phyloP scores from a whole-genome alignment of 2,329 filamentous ascomycete genomes.

The Microascus cirrosus region DNA sequence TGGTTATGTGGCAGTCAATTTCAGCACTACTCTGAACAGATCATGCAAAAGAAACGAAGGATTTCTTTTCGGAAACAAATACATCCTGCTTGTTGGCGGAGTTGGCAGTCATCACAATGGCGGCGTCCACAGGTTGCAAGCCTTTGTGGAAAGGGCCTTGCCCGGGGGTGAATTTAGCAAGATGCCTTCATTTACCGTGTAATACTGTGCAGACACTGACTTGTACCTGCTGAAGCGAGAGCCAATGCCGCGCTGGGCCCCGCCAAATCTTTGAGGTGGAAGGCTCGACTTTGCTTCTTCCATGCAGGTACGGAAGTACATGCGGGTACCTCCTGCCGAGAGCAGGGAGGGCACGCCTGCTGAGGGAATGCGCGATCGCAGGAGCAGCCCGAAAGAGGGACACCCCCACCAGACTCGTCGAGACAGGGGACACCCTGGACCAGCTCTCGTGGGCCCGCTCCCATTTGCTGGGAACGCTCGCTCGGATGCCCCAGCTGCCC shows the following conservation, averaged over 20 bases:
- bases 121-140: not conserved
- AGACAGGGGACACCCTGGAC: not conserved
- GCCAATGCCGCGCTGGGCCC: not conserved
- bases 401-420: not conserved
- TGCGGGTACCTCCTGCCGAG: not conserved
- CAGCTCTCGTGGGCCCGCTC: not conserved
- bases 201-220: not conserved
- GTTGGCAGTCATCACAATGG: too few relatives aligned
- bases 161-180: not conserved
- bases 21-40: too few relatives aligned
- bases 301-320: not conserved
- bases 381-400: not conserved
- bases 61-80: too few relatives aligned
- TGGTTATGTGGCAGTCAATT: too few relatives aligned
- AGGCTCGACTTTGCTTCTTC: not conserved
- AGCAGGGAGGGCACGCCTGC: not conserved
- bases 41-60: too few relatives aligned
- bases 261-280: not conserved
- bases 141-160: not conserved
- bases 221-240: not conserved
- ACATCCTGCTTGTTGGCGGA: too few relatives aligned
- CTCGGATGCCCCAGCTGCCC: not conserved
- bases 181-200: not conserved
- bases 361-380: not conserved
- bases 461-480: not conserved